Evolutionary conservation across 1,284 basidiomycete species (phyloP).

Genomic region (Sparassis latifolia): DNA sequence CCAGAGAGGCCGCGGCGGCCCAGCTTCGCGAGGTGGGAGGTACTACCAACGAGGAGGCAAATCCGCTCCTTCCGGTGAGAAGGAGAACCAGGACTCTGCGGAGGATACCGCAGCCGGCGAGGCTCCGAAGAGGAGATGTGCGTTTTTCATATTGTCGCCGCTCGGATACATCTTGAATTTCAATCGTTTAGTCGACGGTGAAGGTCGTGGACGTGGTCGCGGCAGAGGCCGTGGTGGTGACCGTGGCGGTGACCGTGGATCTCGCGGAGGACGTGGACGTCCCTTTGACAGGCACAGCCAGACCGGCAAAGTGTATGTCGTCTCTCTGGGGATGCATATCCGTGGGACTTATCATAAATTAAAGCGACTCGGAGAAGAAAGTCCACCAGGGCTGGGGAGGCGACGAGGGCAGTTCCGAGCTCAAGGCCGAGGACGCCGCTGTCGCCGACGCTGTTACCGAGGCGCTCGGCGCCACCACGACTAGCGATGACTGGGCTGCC

Average conservation of each 20-base stretch:
- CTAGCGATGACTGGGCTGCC: slow-evolving; percentile 35
- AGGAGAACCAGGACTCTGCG: slow-evolving; percentile 26
- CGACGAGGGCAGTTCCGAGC: slow-evolving; percentile 74
- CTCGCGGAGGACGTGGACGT: slow-evolving; percentile 57
- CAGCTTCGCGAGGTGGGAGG: slow-evolving; percentile 64
- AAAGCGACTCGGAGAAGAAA: slow-evolving; percentile 87
- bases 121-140: slow-evolving; percentile 47
- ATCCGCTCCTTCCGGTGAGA: slow-evolving; percentile 22
- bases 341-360: neutral
- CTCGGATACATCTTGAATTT: too few relatives aligned
- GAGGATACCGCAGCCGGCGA: slow-evolving; percentile 38
- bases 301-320: slow-evolving; percentile 69
- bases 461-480: slow-evolving; percentile 10
- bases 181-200: slow-evolving; percentile 40
- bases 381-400: slow-evolving; percentile 89
- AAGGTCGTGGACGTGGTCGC: slow-evolving; percentile 39
- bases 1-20: slow-evolving; percentile 45
- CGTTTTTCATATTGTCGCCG: slow-evolving; percentile 16
- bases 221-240: slow-evolving; percentile 40
- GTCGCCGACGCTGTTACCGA: slow-evolving; percentile 37
- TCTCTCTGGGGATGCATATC: neutral
- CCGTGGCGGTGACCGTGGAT: slow-evolving; percentile 42
- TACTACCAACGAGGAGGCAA: slow-evolving; percentile 70
- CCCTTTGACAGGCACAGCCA: slow-evolving; percentile 77
- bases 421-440: slow-evolving; percentile 62